Percentiles rank a stretch among this genome's conserved stretches.
phyloP scores from a whole-genome alignment of 176 grass and related monocot genomes.

The Lolium multiflorum region DNA sequence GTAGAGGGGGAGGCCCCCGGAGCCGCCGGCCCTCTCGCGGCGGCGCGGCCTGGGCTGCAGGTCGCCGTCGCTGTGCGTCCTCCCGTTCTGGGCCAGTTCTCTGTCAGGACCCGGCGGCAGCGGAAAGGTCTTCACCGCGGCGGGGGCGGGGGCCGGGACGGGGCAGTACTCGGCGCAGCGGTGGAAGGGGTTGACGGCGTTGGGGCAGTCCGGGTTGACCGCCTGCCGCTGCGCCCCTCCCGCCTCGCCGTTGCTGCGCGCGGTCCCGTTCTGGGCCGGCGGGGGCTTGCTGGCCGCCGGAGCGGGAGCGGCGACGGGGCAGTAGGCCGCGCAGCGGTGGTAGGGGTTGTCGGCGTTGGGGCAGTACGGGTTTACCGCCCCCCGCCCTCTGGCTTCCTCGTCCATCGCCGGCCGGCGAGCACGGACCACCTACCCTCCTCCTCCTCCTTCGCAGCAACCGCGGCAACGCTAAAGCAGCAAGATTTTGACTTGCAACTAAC shows the following conservation, averaged over 20 bases:
- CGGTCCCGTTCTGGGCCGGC: conserved; percentile 57
- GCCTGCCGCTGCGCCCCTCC: conserved; percentile 30
- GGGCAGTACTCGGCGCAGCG: conserved; percentile 67
- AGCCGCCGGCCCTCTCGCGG: conserved; percentile 50
- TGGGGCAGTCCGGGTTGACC: conserved; percentile 61
- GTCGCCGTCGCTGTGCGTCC: conserved; percentile 48
- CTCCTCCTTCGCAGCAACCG: background rate
- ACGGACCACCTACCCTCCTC: background rate
- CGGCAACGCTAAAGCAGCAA: background rate
- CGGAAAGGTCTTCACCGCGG: conserved; percentile 21
- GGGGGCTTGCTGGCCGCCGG: background rate
- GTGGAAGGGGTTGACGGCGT: conserved; percentile 66
- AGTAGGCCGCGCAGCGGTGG: conserved; percentile 68
- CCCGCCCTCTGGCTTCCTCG: conserved; percentile 36
- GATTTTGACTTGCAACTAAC: conserved; percentile 1
- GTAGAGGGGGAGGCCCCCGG: conserved; percentile 77
- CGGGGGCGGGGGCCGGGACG: conserved; percentile 19
- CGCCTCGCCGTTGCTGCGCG: conserved; percentile 37
- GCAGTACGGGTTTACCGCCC: conserved; percentile 58
- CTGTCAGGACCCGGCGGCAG: background rate
- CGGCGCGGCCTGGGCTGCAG: conserved; percentile 42
- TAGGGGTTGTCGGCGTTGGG: conserved; percentile 64
- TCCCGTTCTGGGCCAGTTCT: conserved; percentile 54
- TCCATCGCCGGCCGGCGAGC: conserved; percentile 10
- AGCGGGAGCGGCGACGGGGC: conserved; percentile 34